Base-by-base conservation (phyloP, 352 stramenopile species). In the Phytophthora constricta region DNA sequence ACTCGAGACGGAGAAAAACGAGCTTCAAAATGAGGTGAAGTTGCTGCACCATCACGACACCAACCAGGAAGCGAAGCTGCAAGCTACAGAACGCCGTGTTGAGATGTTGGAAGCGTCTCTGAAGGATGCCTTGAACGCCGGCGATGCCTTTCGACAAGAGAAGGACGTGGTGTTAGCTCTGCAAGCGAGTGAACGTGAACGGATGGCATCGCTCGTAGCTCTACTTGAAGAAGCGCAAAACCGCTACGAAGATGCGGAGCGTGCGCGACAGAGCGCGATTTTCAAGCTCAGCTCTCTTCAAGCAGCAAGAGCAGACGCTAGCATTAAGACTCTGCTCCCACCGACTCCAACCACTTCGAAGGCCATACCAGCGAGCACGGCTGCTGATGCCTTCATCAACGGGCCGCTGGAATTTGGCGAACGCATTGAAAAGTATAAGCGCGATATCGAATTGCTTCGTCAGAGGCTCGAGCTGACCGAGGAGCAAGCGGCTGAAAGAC, bases 251-350 rank as follows among this genome's bases (percentile, higher is more conserved):
- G 79, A 89, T 37, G 70, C 82, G 11, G 84, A 90, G 68, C 70
- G 72, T 42, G 77, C 79, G 22, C 68, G 81, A 13, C 81, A 89
- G 58, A 79, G 74, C 48, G 81, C 79, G 0, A 72, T 89, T 16
- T 89, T 89, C 63, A 84, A 87, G 62, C 73, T 92, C 57, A 90
- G 81, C 26, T 80, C 84, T 39, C 55, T 89, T 23, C 78, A 89
- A 60, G 70, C 74, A 14, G 63, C 71, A 11, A 69, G 76, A 34
- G 70, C 65, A 4, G 65, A 80, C 11, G 59, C 59, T 11, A 65
- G 41, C 19, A 72, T 65, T 14, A 65, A 78, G 31, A 68, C 55
- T 2, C 39, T 82, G 7, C 62, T 75, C 16, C 28, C 70, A 41
- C 58, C 58, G 16, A 37, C 23, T 31, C 20, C 70, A 41, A 50